phyloP scores from a whole-genome alignment of 2,329 filamentous ascomycete genomes.

The Arthrobotrys pseudoclavata region DNA sequence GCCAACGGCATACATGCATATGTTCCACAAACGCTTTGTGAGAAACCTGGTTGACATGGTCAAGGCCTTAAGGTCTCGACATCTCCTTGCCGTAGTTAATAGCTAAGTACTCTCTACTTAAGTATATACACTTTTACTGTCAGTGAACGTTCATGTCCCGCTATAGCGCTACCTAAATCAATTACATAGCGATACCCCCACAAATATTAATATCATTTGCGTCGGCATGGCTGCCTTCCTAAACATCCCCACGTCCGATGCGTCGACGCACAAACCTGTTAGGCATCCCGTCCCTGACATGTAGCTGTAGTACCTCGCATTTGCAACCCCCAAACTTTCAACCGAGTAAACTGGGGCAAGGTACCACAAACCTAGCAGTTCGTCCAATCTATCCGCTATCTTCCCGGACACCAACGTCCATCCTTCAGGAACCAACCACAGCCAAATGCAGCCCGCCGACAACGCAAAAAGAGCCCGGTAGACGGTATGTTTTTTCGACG shows the following conservation, averaged over 20 bases:
- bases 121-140: not conserved
- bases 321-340: constrained; percentile 19
- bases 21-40: too few species aligned
- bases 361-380: constrained; percentile 1
- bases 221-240: not conserved
- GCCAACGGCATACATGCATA: not conserved
- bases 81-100: too few species aligned
- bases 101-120: too few species aligned
- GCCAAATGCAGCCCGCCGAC: constrained; percentile 14
- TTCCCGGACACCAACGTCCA: constrained; percentile 24
- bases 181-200: constrained; percentile 1
- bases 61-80: too few species aligned
- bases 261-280: constrained; percentile 33
- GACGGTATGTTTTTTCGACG: constrained; percentile 14
- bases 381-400: constrained; percentile 57
- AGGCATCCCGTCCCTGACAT: constrained; percentile 17
- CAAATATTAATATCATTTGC: not conserved
- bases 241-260: constrained; percentile 18
- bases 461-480: constrained; percentile 19
- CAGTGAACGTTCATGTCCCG: not conserved
- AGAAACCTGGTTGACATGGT: too few species aligned
- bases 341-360: constrained; percentile 13
- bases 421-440: constrained; percentile 22
- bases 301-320: not conserved
- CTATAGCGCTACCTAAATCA: not conserved